Conservation (phyloP, 768 basidiomycete genomes). For the Xerocomus brunneocitrinus region DNA sequence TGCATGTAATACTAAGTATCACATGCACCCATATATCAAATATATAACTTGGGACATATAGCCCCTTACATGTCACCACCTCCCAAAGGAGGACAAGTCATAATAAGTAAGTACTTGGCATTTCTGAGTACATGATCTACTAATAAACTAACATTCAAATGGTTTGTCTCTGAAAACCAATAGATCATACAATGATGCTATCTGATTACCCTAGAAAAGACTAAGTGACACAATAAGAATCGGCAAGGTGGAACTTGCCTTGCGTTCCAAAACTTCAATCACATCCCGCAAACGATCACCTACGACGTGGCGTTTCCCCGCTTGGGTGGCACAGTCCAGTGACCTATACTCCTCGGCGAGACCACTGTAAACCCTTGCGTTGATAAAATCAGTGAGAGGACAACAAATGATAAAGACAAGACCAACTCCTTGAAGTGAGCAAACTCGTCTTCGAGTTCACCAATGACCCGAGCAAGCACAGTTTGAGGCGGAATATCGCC, state of each 20-base stretch:
- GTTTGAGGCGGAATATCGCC: constrained; percentile 76
- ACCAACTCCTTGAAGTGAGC: constrained; percentile 88
- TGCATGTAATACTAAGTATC: too few species aligned
- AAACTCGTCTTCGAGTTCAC: constrained; percentile 94
- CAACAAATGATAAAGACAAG: neutral
- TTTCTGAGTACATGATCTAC: too few species aligned
- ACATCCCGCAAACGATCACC: constrained; percentile 88
- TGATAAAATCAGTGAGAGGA: constrained; percentile 6
- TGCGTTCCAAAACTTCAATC: constrained; percentile 86
- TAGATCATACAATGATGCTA: constrained; percentile 84
- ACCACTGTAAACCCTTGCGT: constrained; percentile 78
- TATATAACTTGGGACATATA: too few species aligned
- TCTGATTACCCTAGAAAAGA: constrained; percentile 75
- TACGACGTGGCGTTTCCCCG: constrained; percentile 76
- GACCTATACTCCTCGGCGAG: constrained; percentile 90
- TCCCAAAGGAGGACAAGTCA: too few species aligned
- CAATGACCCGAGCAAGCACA: constrained; percentile 72
- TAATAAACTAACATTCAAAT: constrained; percentile 6
- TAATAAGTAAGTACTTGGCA: too few species aligned
- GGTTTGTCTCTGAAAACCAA: constrained; percentile 73
- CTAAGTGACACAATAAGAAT: neutral
- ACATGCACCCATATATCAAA: too few species aligned
- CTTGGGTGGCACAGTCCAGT: constrained; percentile 81
- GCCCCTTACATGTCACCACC: too few species aligned
- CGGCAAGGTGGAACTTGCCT: constrained; percentile 45